phyloP scores from a whole-genome alignment of 2,329 filamentous ascomycete genomes.

The Bipolaris oryzae region DNA sequence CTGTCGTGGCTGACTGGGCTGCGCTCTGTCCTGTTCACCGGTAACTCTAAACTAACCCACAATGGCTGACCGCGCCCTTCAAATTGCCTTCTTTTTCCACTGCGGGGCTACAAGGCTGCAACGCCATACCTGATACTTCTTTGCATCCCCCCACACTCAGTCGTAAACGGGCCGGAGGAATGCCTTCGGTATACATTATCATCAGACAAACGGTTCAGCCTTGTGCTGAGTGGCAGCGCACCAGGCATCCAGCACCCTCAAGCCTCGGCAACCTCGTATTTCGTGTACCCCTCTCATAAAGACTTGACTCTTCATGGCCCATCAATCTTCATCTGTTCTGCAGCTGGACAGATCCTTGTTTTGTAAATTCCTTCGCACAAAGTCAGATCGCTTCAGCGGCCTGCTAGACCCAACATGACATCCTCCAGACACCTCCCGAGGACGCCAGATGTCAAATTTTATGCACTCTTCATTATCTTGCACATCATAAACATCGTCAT shows the following conservation, averaged over 20 bases:
- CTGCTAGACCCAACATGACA: neutral
- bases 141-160: neutral
- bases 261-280: neutral
- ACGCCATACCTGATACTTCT: neutral
- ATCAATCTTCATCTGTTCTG: neutral
- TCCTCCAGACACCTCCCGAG: no score
- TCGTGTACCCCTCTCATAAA: neutral
- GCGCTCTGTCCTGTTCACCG: slow-evolving; percentile 16
- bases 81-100: neutral
- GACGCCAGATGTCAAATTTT: neutral
- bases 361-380: neutral
- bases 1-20: slow-evolving; percentile 1
- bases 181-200: neutral
- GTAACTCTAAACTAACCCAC: slow-evolving; percentile 1
- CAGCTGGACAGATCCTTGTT: neutral
- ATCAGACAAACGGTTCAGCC: neutral
- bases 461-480: neutral
- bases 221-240: neutral
- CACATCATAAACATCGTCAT: neutral
- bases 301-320: neutral
- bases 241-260: neutral
- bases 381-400: neutral
- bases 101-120: slow-evolving; percentile 1
- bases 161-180: neutral
- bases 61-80: slow-evolving; percentile 7